Evolutionary conservation across 2,329 filamentous ascomycete species (phyloP).

Genomic region (Alternaria rosae): DNA sequence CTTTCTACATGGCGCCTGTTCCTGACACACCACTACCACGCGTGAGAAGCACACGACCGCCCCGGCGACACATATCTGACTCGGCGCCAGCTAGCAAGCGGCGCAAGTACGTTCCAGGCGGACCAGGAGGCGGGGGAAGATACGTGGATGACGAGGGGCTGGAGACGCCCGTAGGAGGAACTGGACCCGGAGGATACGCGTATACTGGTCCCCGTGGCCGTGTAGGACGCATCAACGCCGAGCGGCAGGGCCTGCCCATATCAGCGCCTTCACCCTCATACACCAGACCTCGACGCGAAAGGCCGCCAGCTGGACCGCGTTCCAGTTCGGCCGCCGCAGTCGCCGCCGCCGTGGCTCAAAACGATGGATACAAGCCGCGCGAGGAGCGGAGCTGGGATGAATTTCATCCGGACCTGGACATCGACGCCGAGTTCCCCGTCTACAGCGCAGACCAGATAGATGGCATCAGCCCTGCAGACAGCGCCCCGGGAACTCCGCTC

Average conservation of each 20-base stretch:
- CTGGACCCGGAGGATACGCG: slow-evolving; percentile 59
- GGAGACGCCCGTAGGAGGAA: slow-evolving; percentile 64
- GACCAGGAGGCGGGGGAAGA: slow-evolving; percentile 83
- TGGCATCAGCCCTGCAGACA: slow-evolving; percentile 61
- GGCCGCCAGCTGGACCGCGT: slow-evolving; percentile 64
- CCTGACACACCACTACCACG: slow-evolving; percentile 47
- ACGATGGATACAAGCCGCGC: slow-evolving; percentile 94
- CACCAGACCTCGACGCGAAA: slow-evolving; percentile 47
- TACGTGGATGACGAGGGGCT: slow-evolving; percentile 77
- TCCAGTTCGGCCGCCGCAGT: slow-evolving; percentile 89
- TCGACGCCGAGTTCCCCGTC: slow-evolving; percentile 79
- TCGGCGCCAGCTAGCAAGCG: slow-evolving; percentile 55
- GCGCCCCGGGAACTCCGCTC: slow-evolving; percentile 57
- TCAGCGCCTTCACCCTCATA: slow-evolving; percentile 58
- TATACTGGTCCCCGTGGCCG: slow-evolving; percentile 62
- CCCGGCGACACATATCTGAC: slow-evolving; percentile 45
- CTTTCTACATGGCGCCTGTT: slow-evolving; percentile 45
- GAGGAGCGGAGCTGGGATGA: slow-evolving; percentile 98
- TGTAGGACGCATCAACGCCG: slow-evolving; percentile 60
- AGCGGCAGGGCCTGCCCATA: slow-evolving; percentile 49
- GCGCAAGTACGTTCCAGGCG: slow-evolving; percentile 79
- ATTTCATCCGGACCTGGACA: slow-evolving; percentile 94
- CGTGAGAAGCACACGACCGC: slow-evolving; percentile 45
- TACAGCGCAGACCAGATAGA: slow-evolving; percentile 87
- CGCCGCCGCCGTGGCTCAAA: slow-evolving; percentile 85